Percentiles rank a stretch among this genome's conserved stretches.
These are phyloP conservation scores for Meripilus lineatus DNA, from an alignment of 1,284 basidiomycete species.

Conservation along the genomic window DNA sequence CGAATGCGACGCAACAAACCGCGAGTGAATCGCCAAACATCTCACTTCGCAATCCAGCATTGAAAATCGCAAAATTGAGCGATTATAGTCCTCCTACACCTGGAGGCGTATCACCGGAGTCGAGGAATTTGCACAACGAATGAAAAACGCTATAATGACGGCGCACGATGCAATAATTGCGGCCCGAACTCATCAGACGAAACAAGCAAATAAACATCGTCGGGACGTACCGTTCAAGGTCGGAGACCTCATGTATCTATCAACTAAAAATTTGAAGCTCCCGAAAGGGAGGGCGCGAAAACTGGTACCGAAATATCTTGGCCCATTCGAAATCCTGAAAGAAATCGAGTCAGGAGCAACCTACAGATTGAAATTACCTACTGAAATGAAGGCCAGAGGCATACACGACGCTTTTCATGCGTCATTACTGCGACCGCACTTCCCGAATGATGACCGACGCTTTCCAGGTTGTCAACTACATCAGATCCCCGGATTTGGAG, in stretches of 20 bases:
- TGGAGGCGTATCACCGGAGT: too few species aligned
- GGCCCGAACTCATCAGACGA: constrained; percentile 24
- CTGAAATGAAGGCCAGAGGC: too few species aligned
- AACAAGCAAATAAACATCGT: too few species aligned
- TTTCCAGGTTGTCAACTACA: constrained; percentile 15
- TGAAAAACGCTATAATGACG: constrained; percentile 9
- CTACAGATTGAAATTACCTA: constrained; percentile 21
- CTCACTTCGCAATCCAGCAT: too few species aligned
- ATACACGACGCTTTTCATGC: too few species aligned
- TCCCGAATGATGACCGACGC: constrained; percentile 16
- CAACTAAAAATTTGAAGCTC: constrained; percentile 27
- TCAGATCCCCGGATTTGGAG: neutral
- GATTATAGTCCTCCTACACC: too few species aligned
- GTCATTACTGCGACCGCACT: constrained; percentile 17
- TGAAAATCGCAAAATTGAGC: too few species aligned
- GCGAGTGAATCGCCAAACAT: too few species aligned
- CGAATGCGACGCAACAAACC: too few species aligned
- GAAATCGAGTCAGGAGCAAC: constrained; percentile 10
- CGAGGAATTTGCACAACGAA: constrained; percentile 5
- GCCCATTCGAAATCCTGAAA: constrained; percentile 22
- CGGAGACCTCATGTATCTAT: constrained; percentile 27
- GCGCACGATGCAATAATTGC: constrained; percentile 23
- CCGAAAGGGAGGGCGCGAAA: constrained; percentile 26
- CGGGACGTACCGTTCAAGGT: constrained; percentile 10
- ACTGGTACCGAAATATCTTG: constrained; percentile 26